Percentiles rank a stretch among this genome's conserved stretches.
phyloP scores from a whole-genome alignment of 2,329 filamentous ascomycete genomes.

The Aureobasidium sp. region DNA sequence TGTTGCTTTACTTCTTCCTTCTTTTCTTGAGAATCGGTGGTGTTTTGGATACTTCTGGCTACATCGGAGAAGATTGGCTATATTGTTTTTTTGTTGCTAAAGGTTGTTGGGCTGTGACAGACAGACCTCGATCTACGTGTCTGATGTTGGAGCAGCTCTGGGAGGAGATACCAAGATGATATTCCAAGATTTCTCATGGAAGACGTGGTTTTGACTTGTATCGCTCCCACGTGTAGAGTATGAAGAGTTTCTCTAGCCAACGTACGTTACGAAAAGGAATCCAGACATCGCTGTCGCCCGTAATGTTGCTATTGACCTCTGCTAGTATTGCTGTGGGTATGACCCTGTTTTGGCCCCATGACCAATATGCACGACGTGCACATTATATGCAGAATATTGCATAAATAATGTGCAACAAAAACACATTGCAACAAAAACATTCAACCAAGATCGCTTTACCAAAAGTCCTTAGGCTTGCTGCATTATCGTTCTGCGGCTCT shows the following conservation, averaged over 20 bases:
- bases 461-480: too few relatives aligned
- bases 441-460: too few relatives aligned
- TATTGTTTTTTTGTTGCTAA: not conserved
- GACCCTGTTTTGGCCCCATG: not conserved
- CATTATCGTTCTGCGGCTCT: too few relatives aligned
- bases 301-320: not conserved
- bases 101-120: not conserved
- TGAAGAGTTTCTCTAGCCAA: accelerated
- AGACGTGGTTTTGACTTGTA: too few relatives aligned
- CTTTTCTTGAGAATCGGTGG: too few relatives aligned
- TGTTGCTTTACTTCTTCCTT: too few relatives aligned
- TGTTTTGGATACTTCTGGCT: too few relatives aligned
- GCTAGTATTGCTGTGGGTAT: not conserved
- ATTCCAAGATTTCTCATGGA: not conserved
- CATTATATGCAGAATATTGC: not conserved
- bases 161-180: too few relatives aligned
- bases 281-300: not conserved
- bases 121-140: not conserved
- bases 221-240: not conserved
- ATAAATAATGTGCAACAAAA: not conserved
- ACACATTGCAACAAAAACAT: too few relatives aligned
- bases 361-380: not conserved
- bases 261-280: not conserved
- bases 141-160: too few relatives aligned
- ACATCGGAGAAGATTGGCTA: not conserved